phyloP scores from a whole-genome alignment of 208 protist genomes.

The Leishmania mexicana region DNA sequence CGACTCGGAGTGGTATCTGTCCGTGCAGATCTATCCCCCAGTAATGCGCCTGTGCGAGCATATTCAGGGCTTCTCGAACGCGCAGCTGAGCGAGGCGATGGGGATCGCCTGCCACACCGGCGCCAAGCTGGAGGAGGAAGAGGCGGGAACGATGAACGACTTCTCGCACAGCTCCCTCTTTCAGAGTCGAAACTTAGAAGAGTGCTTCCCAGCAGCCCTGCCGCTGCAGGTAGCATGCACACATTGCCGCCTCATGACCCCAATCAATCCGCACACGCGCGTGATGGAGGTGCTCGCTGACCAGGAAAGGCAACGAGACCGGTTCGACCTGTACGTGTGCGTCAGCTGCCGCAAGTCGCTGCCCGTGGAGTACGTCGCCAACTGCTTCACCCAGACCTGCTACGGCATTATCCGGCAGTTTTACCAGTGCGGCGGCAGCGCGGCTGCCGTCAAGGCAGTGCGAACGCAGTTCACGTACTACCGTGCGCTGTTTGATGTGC shows the following conservation, averaged over 20 bases:
- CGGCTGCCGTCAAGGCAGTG: conserved; percentile 63
- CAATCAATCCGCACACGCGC: conserved; percentile 82
- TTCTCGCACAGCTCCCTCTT: conserved; percentile 83
- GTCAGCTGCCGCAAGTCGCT: conserved; percentile 59
- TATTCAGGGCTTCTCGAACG: conserved; percentile 88
- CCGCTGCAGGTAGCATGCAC: conserved; percentile 76
- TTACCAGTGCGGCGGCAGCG: conserved; percentile 70
- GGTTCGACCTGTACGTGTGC: conserved; percentile 83
- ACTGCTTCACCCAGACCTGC: conserved; percentile 81
- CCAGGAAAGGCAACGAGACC: conserved; percentile 23
- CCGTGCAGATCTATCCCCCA: conserved; percentile 94
- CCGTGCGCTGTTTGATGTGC: conserved; percentile 89
- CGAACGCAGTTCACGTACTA: conserved; percentile 88
- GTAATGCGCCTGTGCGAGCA: conserved; percentile 94
- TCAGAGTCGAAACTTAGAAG: conserved; percentile 57
- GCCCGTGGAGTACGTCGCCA: conserved; percentile 69
- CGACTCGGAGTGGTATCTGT: conserved; percentile 95
- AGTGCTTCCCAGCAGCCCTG: conserved; percentile 79
- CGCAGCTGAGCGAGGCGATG: conserved; percentile 89
- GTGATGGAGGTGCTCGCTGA: conserved; percentile 58
- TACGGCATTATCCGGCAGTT: conserved; percentile 78
- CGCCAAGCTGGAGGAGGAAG: conserved; percentile 28
- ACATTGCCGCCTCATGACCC: conserved; percentile 63
- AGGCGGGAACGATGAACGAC: conserved; percentile 48
- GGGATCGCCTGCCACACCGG: conserved; percentile 54